Evolutionary conservation across 148 eudicot species (phyloP).

Genomic region (Mesembryanthemum crystallinum): DNA sequence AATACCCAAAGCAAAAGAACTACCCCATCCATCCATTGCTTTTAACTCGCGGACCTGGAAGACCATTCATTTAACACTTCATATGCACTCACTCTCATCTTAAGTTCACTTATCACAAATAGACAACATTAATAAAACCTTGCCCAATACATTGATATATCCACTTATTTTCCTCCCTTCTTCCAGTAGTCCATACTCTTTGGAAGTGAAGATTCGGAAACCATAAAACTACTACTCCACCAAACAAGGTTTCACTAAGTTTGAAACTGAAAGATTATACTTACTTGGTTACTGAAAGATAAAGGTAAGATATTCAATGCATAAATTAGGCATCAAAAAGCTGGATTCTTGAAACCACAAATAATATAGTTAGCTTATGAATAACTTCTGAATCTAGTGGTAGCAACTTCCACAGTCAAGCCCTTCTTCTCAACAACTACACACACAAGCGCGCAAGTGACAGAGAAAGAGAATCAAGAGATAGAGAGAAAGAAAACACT

Average conservation of each 20-base stretch:
- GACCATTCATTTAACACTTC: neutral
- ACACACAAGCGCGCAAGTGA: neutral
- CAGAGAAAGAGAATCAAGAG: neutral
- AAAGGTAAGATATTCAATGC: neutral
- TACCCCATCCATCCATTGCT: neutral
- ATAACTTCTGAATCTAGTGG: neutral
- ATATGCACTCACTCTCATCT: neutral
- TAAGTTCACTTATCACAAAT: neutral
- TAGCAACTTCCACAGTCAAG: neutral
- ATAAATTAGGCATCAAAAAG: neutral
- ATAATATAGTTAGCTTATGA: neutral
- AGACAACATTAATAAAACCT: neutral
- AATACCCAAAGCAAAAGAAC: neutral
- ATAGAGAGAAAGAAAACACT: neutral
- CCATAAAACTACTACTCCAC: neutral
- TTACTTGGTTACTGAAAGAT: constrained; percentile 2
- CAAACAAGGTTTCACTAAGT: constrained; percentile 6
- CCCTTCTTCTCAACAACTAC: neutral
- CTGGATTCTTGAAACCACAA: neutral
- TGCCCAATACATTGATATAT: neutral
- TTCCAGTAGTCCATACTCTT: neutral
- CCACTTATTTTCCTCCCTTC: neutral
- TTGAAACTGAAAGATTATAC: neutral
- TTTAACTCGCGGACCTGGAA: neutral
- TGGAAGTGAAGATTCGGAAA: neutral